Evolutionary conservation across 768 basidiomycete species (phyloP).

Genomic region (Leucogyrophana mollusca): DNA sequence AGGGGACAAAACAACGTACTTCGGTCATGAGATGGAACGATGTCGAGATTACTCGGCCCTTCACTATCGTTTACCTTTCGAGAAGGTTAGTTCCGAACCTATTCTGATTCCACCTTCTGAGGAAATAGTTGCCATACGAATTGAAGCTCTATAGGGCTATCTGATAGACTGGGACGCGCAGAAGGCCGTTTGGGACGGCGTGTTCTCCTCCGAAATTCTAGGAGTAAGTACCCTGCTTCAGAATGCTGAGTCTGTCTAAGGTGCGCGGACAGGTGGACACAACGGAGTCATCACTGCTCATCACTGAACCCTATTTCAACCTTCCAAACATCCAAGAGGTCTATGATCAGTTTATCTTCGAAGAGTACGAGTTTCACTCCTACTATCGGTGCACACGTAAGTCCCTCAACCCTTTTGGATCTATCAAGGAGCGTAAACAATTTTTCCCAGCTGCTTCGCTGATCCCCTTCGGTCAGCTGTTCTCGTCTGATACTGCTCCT

Average conservation of each 20-base stretch:
- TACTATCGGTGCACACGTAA: conserved; percentile 81
- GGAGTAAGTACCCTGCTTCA: conserved; percentile 43
- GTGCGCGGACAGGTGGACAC: conserved; percentile 60
- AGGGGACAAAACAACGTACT: conserved; percentile 76
- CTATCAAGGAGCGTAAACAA: conserved; percentile 12
- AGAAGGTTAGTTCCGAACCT: conserved; percentile 57
- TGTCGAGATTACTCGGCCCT: conserved; percentile 83
- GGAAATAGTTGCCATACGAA: conserved; percentile 13
- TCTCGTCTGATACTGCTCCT: conserved; percentile 46
- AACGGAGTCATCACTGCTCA: conserved; percentile 67
- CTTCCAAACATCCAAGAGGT: conserved; percentile 88
- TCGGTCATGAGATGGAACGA: conserved; percentile 78
- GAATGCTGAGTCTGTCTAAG: conserved; percentile 9
- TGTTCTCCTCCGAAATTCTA: conserved; percentile 74
- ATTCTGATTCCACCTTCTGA: conserved; percentile 5
- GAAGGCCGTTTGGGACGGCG: conserved; percentile 90
- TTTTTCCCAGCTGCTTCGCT: conserved; percentile 67
- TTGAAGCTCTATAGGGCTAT: conserved; percentile 64
- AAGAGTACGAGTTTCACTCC: conserved; percentile 91
- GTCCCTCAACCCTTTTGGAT: conserved; percentile 30
- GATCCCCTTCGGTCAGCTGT: conserved; percentile 74
- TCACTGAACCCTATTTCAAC: conserved; percentile 96
- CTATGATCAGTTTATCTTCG: conserved; percentile 94
- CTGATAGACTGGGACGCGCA: conserved; percentile 95
- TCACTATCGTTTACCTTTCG: conserved; percentile 82